Conservation (phyloP, 371 early-diverging fungal genomes). For the Cokeromyces recurvatus region DNA sequence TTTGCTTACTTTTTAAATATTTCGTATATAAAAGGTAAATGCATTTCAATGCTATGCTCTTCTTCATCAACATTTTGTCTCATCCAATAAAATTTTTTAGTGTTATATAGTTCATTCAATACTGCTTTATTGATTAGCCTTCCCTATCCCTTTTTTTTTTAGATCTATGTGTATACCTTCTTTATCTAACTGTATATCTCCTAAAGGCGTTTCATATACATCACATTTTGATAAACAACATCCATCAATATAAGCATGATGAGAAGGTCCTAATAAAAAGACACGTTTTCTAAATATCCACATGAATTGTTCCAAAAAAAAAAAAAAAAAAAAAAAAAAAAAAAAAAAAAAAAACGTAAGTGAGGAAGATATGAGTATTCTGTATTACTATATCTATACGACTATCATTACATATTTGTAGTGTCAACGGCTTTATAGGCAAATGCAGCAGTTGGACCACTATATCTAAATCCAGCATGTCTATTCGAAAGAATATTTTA, state of each 20-base stretch:
- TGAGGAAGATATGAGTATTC: no score
- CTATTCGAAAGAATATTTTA: no score
- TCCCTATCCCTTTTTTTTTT: no score
- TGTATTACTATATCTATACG: no score
- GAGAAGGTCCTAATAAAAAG: slow-evolving; percentile 91
- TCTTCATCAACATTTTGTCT: slow-evolving; percentile 68
- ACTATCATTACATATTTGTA: slow-evolving; percentile 52
- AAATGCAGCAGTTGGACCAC: slow-evolving; percentile 86
- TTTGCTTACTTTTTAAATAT: slow-evolving; percentile 60
- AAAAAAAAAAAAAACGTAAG: background rate
- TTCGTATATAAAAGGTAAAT: slow-evolving; percentile 82
- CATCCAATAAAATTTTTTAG: slow-evolving; percentile 69
- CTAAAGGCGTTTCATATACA: slow-evolving; percentile 84
- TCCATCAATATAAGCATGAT: slow-evolving; percentile 76
- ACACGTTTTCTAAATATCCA: slow-evolving; percentile 81
- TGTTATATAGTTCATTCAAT: slow-evolving; percentile 43
- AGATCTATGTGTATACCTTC: slow-evolving; percentile 29
- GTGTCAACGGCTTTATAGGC: slow-evolving; percentile 75
- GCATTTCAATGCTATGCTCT: slow-evolving; percentile 97
- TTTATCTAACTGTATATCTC: slow-evolving; percentile 67
- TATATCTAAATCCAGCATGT: slow-evolving; percentile 90
- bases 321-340: no score
- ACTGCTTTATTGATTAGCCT: slow-evolving; percentile 29
- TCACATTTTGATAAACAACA: slow-evolving; percentile 75
- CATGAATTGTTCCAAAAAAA: no score